These are phyloP conservation scores for Diplocarpon mali DNA, from an alignment of 2,329 filamentous ascomycete species.

Conservation along the genomic window DNA sequence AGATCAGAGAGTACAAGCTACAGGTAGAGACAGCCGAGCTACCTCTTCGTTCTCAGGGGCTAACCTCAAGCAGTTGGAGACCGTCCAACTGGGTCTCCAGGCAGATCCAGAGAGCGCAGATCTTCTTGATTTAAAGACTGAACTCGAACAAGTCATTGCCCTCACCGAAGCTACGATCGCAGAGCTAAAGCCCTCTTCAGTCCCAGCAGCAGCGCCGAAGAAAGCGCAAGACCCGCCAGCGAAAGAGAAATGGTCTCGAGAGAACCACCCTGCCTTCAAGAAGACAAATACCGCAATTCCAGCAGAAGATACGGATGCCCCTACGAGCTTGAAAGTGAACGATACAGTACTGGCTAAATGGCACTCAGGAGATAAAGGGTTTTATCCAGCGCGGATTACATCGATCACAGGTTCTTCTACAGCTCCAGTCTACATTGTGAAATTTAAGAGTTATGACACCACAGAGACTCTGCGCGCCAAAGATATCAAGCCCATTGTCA, in stretches of 20 bases:
- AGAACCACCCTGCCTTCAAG: slow-evolving; percentile 70
- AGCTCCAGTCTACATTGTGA: slow-evolving; percentile 86
- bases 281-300: slow-evolving; percentile 38
- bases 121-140: slow-evolving; percentile 63
- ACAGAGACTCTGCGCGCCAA: slow-evolving; percentile 72
- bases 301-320: slow-evolving; percentile 39
- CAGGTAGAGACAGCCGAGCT: slow-evolving; percentile 33
- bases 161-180: slow-evolving; percentile 71
- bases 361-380: slow-evolving; percentile 77
- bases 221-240: slow-evolving; percentile 39
- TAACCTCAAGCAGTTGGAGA: slow-evolving; percentile 51
- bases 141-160: slow-evolving; percentile 72
- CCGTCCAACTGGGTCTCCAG: slow-evolving; percentile 63
- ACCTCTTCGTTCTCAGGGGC: neutral
- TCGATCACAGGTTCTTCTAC: slow-evolving; percentile 88
- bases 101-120: slow-evolving; percentile 73
- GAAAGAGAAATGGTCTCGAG: slow-evolving; percentile 66
- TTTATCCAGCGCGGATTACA: slow-evolving; percentile 87
- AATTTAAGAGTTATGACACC: slow-evolving; percentile 83
- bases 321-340: slow-evolving; percentile 67
- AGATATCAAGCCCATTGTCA: slow-evolving; percentile 71
- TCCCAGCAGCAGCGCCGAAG: slow-evolving; percentile 28
- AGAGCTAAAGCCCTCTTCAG: slow-evolving; percentile 55
- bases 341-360: slow-evolving; percentile 87
- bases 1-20: slow-evolving; percentile 48